Conservation (phyloP, 345 rosid species). For the Moricandia moricandioides region DNA sequence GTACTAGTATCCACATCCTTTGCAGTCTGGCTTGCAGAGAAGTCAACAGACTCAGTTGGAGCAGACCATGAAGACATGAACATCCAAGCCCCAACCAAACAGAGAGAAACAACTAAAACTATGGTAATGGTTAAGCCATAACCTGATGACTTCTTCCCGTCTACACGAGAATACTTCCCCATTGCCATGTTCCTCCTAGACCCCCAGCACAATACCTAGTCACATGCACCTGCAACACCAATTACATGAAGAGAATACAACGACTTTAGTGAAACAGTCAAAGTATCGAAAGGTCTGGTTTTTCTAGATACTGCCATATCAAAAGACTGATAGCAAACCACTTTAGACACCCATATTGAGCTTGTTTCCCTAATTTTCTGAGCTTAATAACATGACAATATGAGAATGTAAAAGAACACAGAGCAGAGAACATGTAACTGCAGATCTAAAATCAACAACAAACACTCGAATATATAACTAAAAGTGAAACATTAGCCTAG, state of each 20-base stretch:
- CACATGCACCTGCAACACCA: constrained; percentile 32
- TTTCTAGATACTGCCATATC: background rate
- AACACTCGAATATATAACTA: background rate
- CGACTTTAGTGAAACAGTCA: background rate
- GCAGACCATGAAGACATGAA: constrained; percentile 68
- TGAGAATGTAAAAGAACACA: constrained; percentile 2
- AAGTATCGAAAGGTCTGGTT: constrained; percentile 1
- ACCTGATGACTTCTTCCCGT: constrained; percentile 58
- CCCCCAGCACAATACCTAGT: constrained; percentile 14
- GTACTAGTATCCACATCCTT: constrained; percentile 39
- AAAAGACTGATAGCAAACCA: background rate
- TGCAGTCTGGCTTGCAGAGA: constrained; percentile 14
- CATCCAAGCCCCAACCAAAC: constrained; percentile 86
- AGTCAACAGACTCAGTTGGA: constrained; percentile 42
- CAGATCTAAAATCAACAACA: background rate
- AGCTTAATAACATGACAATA: background rate
- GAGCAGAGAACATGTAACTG: background rate
- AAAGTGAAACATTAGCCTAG: background rate
- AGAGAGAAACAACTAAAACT: constrained; percentile 55
- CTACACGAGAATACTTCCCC: constrained; percentile 63
- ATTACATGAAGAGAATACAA: background rate
- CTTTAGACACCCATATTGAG: background rate
- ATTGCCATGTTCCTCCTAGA: constrained; percentile 48
- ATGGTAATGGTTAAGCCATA: constrained; percentile 61
- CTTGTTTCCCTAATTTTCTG: background rate